Evolutionary conservation across 768 basidiomycete genomes (phyloP), one percentile per base, ranked within the genome.

Genomic region (Suillus tomentosus): DNA sequence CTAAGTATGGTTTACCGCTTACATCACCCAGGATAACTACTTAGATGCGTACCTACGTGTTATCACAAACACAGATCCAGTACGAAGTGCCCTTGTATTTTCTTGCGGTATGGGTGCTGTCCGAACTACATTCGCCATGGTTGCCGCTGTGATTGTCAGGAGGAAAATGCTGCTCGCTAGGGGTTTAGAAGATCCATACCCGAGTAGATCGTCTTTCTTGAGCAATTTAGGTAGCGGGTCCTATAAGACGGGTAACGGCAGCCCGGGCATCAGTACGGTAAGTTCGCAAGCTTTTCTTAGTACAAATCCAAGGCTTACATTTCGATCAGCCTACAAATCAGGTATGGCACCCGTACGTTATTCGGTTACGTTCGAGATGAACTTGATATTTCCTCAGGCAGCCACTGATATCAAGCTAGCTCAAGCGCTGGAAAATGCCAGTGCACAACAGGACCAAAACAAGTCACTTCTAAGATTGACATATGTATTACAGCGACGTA

Each of bases 51-150:
- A 98, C 74, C 81, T 96, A 22, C 83, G 82, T 3, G 88, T 96
- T 40, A 90, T 99, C 64, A 86, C 87, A 66, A 76, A 84, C 45
- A 85, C 90, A 0, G 92, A 96, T 69, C 96, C 96, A 2, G 78
- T 89, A 4, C 80, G 81, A 19, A 95, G 94, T 0, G 88, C 91
- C 0, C 80, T 99, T 22, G 91, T 99, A 5, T 98, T 99, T 74
- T 95, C 92, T 57, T 98, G 96, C 73, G 96, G 97, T 39, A 95
- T 96, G 88, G 97, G 97, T 53, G 94, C 94, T 3, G 96, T 98
- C 1, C 85, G 96, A 22, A 96, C 95, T 3, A 98, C 96, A 0
- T 99, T 97, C 72, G 95, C 94, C 3, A 99, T 99, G 97, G 85
- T 90, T n/a, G 93, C 95, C 8, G 95, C 96, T 0, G 87, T 89